phyloP scores from a whole-genome alignment of 768 basidiomycete genomes.

The Boletus pseudopeckii region DNA sequence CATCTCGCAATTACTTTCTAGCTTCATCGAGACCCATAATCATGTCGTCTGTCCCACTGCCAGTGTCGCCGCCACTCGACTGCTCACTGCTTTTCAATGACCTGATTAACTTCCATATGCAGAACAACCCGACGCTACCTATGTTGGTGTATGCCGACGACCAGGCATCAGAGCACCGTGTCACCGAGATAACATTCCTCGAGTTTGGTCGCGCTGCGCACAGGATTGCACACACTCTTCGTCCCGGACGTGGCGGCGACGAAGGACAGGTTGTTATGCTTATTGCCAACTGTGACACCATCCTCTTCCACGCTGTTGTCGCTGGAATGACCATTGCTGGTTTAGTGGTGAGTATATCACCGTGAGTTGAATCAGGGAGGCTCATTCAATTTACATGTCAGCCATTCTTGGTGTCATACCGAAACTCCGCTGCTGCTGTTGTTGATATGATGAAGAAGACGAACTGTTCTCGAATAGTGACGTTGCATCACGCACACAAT shows the following conservation, averaged over 20 bases:
- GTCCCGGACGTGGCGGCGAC: constrained; percentile 9
- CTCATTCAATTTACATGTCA: constrained; percentile 10
- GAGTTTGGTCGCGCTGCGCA: constrained; percentile 25
- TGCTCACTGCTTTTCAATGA: constrained; percentile 17
- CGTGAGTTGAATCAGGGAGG: constrained; percentile 24
- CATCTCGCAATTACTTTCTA: neutral
- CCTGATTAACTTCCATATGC: constrained; percentile 14
- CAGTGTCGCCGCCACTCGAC: constrained; percentile 14
- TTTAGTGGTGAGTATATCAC: constrained; percentile 28
- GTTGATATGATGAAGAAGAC: constrained; percentile 10
- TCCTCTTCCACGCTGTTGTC: constrained; percentile 6
- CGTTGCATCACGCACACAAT: constrained; percentile 8
- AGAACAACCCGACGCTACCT: constrained; percentile 10
- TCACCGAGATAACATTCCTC: constrained; percentile 9
- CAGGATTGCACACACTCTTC: constrained; percentile 26
- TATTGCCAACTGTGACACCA: constrained; percentile 29
- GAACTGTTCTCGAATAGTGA: constrained; percentile 9
- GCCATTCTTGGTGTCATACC: constrained; percentile 33
- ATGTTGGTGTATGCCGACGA: constrained; percentile 16
- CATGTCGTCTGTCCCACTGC: constrained; percentile 9
- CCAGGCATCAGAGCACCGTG: constrained; percentile 4
- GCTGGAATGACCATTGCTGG: constrained; percentile 29
- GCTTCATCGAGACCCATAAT: neutral
- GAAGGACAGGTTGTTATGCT: constrained; percentile 30
- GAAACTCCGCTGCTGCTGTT: constrained; percentile 5